Percentiles rank a stretch among this genome's conserved stretches.
These are phyloP conservation scores for Diaporthe capsici DNA, from an alignment of 2,329 filamentous ascomycete species.

Conservation along the genomic window DNA sequence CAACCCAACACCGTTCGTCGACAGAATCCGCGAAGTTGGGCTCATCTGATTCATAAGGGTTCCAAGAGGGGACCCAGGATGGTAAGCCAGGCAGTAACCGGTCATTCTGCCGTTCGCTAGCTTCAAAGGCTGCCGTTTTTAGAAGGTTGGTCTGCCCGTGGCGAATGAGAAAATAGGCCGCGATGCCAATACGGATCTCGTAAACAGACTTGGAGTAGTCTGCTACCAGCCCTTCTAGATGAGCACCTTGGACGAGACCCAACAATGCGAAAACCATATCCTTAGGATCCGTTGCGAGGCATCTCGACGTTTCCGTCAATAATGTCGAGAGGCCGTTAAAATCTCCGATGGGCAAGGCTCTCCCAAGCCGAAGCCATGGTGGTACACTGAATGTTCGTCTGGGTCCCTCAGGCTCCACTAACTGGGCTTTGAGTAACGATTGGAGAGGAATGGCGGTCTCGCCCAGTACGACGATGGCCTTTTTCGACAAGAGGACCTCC, in stretches of 20 bases:
- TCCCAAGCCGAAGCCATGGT: background rate
- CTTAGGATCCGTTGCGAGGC: background rate
- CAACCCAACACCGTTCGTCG: background rate
- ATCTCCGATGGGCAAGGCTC: background rate
- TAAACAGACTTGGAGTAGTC: background rate
- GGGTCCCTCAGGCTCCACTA: background rate
- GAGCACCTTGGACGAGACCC: background rate
- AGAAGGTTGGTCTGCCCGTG: background rate
- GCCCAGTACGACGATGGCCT: background rate
- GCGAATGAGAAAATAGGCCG: background rate
- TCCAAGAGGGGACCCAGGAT: background rate
- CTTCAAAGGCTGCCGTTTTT: background rate
- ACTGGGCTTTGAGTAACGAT: background rate
- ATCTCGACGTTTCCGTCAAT: background rate
- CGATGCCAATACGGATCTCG: background rate
- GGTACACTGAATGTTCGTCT: background rate
- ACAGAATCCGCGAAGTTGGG: background rate
- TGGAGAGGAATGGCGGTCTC: background rate
- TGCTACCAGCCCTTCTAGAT: background rate
- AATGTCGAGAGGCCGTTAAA: background rate
- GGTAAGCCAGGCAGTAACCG: background rate
- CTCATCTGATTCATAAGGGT: too few species aligned
- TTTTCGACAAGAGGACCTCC: background rate
- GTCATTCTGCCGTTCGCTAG: background rate
- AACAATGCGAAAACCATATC: background rate